Conservation (phyloP, 139 green algal genomes). For the Chlorella sp. region DNA sequence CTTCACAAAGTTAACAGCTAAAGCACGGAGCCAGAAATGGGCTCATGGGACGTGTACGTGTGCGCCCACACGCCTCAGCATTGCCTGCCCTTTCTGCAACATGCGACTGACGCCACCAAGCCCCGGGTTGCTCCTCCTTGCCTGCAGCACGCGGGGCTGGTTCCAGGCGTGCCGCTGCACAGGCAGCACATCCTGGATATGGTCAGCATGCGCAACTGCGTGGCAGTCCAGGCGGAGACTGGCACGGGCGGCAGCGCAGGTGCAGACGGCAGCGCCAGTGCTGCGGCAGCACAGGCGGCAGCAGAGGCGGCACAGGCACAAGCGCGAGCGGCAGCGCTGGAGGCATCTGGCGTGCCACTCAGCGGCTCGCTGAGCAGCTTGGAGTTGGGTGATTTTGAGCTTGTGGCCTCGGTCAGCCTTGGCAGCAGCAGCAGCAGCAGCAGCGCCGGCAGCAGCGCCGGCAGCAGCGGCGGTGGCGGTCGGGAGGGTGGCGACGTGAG, state of each 20-base stretch:
- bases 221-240: neutral
- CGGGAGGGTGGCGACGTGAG: neutral
- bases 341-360: neutral
- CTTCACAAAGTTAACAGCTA: too few species aligned
- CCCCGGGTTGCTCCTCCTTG: too few species aligned
- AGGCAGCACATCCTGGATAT: slow-evolving; percentile 55
- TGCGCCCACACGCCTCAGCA: too few species aligned
- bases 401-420: neutral
- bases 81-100: too few species aligned
- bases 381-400: neutral
- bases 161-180: slow-evolving; percentile 50
- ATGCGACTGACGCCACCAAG: too few species aligned
- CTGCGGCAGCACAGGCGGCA: neutral
- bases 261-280: neutral
- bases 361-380: neutral
- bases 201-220: slow-evolving; percentile 52
- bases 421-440: neutral
- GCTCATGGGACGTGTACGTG: too few species aligned
- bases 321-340: neutral
- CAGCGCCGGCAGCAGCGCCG: neutral
- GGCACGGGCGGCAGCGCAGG: neutral
- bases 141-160: slow-evolving; percentile 47
- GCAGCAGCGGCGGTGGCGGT: neutral
- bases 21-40: too few species aligned
- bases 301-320: neutral